These are phyloP conservation scores for Trichoderma sp. DNA, from an alignment of 2,329 filamentous ascomycete genomes.

Conservation along the genomic window DNA sequence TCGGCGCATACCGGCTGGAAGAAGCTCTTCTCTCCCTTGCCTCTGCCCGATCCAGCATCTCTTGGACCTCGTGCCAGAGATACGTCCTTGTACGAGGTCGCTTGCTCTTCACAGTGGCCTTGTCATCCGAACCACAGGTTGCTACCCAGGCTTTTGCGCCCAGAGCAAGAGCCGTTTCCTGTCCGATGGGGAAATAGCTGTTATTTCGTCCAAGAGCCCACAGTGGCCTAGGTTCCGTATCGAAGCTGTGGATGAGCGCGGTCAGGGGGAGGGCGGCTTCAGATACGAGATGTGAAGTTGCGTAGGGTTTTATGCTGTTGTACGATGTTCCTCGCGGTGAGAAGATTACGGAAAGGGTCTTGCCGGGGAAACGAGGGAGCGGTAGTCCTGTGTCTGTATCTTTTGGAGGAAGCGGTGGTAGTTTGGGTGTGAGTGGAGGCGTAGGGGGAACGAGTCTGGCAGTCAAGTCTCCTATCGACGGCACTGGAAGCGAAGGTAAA, in stretches of 20 bases:
- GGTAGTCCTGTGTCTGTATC: conserved; percentile 36
- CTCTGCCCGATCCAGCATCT: conserved; percentile 29
- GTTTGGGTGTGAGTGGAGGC: conserved; percentile 39
- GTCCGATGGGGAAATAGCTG: conserved; percentile 58
- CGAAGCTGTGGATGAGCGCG: conserved; percentile 65
- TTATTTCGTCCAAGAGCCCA: conserved; percentile 60
- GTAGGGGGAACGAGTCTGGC: conserved; percentile 28
- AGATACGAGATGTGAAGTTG: conserved; percentile 55
- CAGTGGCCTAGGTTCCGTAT: conserved; percentile 60
- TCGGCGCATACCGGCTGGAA: background rate
- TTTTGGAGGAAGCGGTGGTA: conserved; percentile 31
- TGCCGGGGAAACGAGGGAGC: conserved; percentile 37
- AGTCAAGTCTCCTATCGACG: background rate
- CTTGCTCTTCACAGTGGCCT: conserved; percentile 48
- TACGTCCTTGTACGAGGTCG: background rate
- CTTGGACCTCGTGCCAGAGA: conserved; percentile 44
- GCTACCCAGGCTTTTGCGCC: conserved; percentile 61
- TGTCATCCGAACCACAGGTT: conserved; percentile 58
- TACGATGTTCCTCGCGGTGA: conserved; percentile 64
- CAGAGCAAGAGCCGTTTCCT: conserved; percentile 55
- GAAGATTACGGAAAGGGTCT: conserved; percentile 62
- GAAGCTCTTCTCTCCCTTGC: conserved; percentile 19
- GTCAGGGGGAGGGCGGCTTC: conserved; percentile 63
- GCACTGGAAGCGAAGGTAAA: conserved; percentile 10
- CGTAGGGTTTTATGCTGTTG: conserved; percentile 55